Base-by-base conservation (phyloP, 305 asterid species). In the Petunia hybrid region DNA sequence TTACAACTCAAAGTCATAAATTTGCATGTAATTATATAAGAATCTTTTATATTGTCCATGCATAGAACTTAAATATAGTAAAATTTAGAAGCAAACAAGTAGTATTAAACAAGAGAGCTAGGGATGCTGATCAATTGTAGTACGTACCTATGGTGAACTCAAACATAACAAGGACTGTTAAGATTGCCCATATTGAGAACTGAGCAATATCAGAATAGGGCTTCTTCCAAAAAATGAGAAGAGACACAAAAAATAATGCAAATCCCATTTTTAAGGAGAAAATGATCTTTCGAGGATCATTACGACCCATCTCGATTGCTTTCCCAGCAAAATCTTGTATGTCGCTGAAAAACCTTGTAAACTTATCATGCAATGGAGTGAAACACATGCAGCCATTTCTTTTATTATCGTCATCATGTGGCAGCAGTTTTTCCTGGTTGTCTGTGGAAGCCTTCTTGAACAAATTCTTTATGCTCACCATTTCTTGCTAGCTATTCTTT, bases 91-190 rank as follows among this genome's bases (percentile, higher is more conserved):
- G 41, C 16, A 8, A 22, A 1, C 1, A 31, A 10, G 31, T 22
- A 22, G 0, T 22, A 8, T 13, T 4, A 42, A 10, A 8, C 2
- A 53, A n/a, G 12, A 38, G 48, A 31, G 3, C 31, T 16, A 48
- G 2, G 67, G 41, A 35, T 61, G 67, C 9, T 61, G 31, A 22
- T 22, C 22, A 40, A 46, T 2, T 22, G 3, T 14, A 2, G 5
- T 79, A 91, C 93, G 5, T 79, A 91, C 93, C 93, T 85, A 91
- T 87, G 71, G 89, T 87, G 85, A 88, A 91, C 82, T 91, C 95
- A 46, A 91, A 91, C 95, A 91, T 89, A 6, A 91, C 95, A 74
- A 89, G 84, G 36, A 91, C 95, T 1, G 95, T 88, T 31, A 89
- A 83, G 71, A 91, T 91, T 6, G 91, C 93, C 93, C 90, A 89